Percentiles rank a stretch among this genome's conserved stretches.
These are phyloP conservation scores for Xylariaceae sp. DNA, from an alignment of 2,329 filamentous ascomycete genomes.

Conservation along the genomic window DNA sequence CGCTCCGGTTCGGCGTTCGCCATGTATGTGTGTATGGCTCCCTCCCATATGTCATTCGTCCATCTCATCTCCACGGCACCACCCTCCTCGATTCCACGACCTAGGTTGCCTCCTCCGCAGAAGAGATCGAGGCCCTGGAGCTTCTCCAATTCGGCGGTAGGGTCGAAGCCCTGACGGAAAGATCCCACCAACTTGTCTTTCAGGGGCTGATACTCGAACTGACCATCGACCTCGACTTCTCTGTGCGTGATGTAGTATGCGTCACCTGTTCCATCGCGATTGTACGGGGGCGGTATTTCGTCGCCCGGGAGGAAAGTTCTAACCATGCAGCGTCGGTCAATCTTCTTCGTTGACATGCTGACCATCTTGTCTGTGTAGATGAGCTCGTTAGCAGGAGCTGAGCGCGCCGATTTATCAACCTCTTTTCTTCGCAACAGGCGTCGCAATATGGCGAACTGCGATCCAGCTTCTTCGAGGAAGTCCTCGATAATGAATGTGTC, in stretches of 20 bases:
- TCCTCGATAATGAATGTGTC: conserved; percentile 58
- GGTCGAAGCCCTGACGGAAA: conserved; percentile 54
- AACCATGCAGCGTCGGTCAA: conserved; percentile 56
- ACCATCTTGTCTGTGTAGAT: conserved; percentile 31
- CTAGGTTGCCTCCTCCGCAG: conserved; percentile 73
- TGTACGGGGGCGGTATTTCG: conserved; percentile 57
- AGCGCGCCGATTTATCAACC: conserved; percentile 32
- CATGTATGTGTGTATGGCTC: conserved; percentile 67
- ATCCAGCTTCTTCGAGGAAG: conserved; percentile 26
- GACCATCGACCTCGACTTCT: conserved; percentile 26
- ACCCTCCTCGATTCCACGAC: conserved; percentile 68
- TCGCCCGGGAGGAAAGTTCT: conserved; percentile 45
- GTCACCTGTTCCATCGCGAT: conserved; percentile 59
- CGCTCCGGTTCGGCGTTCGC: conserved; percentile 50
- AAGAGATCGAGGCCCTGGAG: conserved; percentile 66
- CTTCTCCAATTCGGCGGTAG: conserved; percentile 33
- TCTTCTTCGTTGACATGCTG: conserved; percentile 33
- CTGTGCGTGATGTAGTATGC: conserved; percentile 57
- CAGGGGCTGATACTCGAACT: conserved; percentile 34
- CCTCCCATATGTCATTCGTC: conserved; percentile 60
- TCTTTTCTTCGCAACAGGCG: conserved; percentile 45
- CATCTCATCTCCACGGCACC: conserved; percentile 59
- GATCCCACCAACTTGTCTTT: conserved; percentile 23
- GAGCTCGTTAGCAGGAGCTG: conserved; percentile 47
- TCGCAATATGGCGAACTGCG: conserved; percentile 41